Evolutionary conservation across 2,329 filamentous ascomycete genomes (phyloP).

Genomic region (Anthostomella pinea): DNA sequence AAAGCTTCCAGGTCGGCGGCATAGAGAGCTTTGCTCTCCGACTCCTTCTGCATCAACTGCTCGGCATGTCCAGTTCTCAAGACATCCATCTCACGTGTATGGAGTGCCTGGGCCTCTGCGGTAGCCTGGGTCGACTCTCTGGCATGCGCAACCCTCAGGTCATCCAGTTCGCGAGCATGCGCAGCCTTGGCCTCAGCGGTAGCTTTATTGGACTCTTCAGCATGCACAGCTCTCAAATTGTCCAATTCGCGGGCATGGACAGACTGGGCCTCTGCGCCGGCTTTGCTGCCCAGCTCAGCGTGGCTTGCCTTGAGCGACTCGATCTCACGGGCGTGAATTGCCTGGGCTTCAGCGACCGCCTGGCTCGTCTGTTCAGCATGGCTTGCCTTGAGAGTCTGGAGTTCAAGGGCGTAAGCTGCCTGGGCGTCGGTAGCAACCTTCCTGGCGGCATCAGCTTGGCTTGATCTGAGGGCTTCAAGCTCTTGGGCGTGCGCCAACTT

Average conservation of each 20-base stretch:
- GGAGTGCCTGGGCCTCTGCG: slow-evolving; percentile 14
- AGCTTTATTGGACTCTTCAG: slow-evolving; percentile 17
- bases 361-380: slow-evolving; percentile 23
- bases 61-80: slow-evolving; percentile 8
- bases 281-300: slow-evolving; percentile 15
- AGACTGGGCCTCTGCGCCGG: slow-evolving; percentile 13
- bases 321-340: slow-evolving; percentile 20
- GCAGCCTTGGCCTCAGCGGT: slow-evolving; percentile 15
- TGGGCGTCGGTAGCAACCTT: slow-evolving; percentile 11
- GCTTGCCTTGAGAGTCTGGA: slow-evolving; percentile 22
- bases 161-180: slow-evolving; percentile 15
- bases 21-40: slow-evolving; percentile 9
- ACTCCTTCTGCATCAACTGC: slow-evolving; percentile 10
- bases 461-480: slow-evolving; percentile 14
- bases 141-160: slow-evolving; percentile 13
- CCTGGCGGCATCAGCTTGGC: slow-evolving; percentile 13
- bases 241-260: slow-evolving; percentile 18
- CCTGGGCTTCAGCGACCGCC: slow-evolving; percentile 16
- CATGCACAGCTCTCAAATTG: slow-evolving; percentile 13
- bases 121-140: slow-evolving; percentile 18
- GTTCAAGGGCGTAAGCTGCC: slow-evolving; percentile 18
- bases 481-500: slow-evolving; percentile 14
- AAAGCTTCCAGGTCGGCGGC: slow-evolving; percentile 22
- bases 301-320: slow-evolving; percentile 21
- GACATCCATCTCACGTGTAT: slow-evolving; percentile 13